These are phyloP conservation scores for Yarrowia phangngaensis DNA, from an alignment of 805 yeast genomes.

Conservation along the genomic window DNA sequence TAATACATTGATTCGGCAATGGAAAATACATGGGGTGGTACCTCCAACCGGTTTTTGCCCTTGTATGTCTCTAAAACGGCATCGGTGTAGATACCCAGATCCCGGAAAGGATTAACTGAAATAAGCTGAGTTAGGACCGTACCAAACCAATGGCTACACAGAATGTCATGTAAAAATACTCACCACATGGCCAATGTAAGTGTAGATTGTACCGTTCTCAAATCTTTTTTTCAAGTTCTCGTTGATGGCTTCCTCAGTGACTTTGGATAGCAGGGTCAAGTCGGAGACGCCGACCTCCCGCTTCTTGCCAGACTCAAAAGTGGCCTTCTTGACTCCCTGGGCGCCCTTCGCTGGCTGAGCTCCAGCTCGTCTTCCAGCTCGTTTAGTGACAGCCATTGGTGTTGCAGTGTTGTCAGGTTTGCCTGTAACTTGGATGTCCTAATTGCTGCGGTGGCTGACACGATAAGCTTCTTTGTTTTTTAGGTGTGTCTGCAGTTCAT, in stretches of 20 bases:
- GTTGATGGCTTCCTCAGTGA: slow-evolving; percentile 87
- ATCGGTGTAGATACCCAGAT: slow-evolving; percentile 89
- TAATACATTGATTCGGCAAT: slow-evolving; percentile 97
- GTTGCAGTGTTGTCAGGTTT: slow-evolving; percentile 2
- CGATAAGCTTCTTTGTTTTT: slow-evolving; percentile 26
- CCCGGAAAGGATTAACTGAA: slow-evolving; percentile 94
- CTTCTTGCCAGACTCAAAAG: slow-evolving; percentile 80
- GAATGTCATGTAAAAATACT: slow-evolving; percentile 21
- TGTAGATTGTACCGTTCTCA: slow-evolving; percentile 79
- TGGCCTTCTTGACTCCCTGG: slow-evolving; percentile 78
- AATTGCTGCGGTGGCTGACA: slow-evolving; percentile 27
- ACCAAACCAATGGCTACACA: neutral
- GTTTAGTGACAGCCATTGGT: slow-evolving; percentile 69
- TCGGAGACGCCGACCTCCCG: slow-evolving; percentile 99
- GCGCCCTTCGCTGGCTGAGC: slow-evolving; percentile 39
- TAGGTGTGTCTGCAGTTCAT: too few relatives aligned
- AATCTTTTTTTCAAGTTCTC: slow-evolving; percentile 87
- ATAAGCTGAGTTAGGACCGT: slow-evolving; percentile 47
- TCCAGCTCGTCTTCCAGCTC: slow-evolving; percentile 59
- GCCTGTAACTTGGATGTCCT: slow-evolving; percentile 8
- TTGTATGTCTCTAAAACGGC: slow-evolving; percentile 69
- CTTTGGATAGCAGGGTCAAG: slow-evolving; percentile 79
- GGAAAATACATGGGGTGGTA: slow-evolving; percentile 95
- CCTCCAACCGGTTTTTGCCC: slow-evolving; percentile 92
- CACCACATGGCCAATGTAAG: slow-evolving; percentile 42